Base-by-base conservation (phyloP, 2,329 filamentous ascomycete genomes). In the Pleurostoma richardsiae region DNA sequence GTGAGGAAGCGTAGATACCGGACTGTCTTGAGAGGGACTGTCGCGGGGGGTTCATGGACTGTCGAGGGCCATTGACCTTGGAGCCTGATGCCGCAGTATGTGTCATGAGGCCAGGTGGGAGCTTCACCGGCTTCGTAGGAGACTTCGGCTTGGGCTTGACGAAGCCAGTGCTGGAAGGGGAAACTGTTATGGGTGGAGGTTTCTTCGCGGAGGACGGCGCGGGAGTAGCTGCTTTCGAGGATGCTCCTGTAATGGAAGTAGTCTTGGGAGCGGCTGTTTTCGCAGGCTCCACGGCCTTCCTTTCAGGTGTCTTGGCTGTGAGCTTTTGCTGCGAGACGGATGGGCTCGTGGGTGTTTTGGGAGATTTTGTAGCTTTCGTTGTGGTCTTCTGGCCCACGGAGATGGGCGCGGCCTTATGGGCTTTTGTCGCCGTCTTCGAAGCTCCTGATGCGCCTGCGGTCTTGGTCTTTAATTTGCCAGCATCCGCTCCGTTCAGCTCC, bases 1-100 rank as follows among this genome's bases (percentile, higher is more conserved):
- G 61, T 5, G 61, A 54, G 10, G 65, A 51, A 43, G 64, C 60
- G n/a, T 62, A 56, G 49, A 58, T 70, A 30, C 66, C 66, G 29
- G 60, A 71, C 50, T 60, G 66, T 52, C 63, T 70, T 46, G 61
- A 69, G 11, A 69, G 61, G 8, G 75, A 73, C 19, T 19, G 19
- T 19, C 19, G 19, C 19, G 19, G 19, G 19, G 19, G 19, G 19
- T 19, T 19, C 19, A 19, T 19, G 19, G 19, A 19, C 19, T 19
- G 19, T 51, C 67, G 61, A 3, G 61, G 52, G 8, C 56, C 54
- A 26, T 60, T 58, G 43, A 76, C 71, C 63, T 84, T 88, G 10
- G 82, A 83, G 11, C 78, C 79, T 1, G 82, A 90, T 1, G 86
- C 76, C 28, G 85, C 79, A 4, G 86, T 90, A 30, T 83, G 85